Evolutionary conservation across 2,329 filamentous ascomycete genomes (phyloP).

Genomic region (Beauveria bassiana): DNA sequence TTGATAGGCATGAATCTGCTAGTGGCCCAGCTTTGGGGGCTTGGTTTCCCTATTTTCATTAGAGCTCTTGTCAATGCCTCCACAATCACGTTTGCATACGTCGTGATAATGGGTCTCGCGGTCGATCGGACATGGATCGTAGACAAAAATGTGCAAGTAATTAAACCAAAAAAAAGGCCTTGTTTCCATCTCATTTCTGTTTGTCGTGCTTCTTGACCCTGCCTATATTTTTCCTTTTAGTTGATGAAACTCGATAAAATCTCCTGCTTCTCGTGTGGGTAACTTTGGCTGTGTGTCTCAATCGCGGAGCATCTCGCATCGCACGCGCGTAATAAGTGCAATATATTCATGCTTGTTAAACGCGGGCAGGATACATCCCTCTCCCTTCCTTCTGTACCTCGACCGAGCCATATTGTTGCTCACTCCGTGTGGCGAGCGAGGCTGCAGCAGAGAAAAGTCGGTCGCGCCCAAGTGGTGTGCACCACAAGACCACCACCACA

Average conservation of each 20-base stretch:
- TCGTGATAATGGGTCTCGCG: neutral
- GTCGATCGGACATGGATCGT: slow-evolving; percentile 7
- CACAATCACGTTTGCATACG: neutral
- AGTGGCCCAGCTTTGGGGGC: neutral
- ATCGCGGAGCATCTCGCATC: neutral
- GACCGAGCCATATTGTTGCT: neutral
- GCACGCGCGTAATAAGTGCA: neutral
- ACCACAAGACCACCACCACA: neutral
- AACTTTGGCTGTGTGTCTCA: neutral
- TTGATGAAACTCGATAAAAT: too few species aligned
- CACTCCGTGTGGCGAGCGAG: neutral
- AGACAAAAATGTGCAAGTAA: neutral
- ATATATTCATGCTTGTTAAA: neutral
- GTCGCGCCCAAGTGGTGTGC: neutral
- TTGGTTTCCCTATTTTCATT: neutral
- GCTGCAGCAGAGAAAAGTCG: neutral
- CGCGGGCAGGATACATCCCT: neutral
- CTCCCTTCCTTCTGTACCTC: neutral
- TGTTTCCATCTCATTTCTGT: neutral
- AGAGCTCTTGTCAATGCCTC: neutral
- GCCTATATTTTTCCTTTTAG: neutral
- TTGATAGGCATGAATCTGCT: neutral
- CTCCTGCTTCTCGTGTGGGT: neutral
- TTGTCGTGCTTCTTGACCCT: slow-evolving; percentile 1
- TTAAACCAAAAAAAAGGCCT: neutral